Conservation (phyloP, 1,284 basidiomycete genomes). For the Inonotus hispidus region DNA sequence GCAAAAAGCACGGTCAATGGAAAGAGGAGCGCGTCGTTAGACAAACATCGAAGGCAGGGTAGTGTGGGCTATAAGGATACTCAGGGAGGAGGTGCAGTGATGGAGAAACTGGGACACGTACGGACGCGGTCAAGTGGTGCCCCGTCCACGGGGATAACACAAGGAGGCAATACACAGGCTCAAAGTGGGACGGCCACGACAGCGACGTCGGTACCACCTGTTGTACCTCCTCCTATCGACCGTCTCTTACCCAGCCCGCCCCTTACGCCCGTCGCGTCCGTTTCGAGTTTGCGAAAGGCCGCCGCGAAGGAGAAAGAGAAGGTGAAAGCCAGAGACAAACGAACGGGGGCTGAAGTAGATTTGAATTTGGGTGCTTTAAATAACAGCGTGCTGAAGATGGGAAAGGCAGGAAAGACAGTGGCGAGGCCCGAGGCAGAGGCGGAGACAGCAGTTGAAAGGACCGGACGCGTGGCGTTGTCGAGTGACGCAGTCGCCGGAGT, state of each 20-base stretch:
- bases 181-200: background rate
- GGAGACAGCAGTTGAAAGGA: background rate
- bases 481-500: background rate
- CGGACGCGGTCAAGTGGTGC: background rate
- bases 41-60: background rate
- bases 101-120: background rate
- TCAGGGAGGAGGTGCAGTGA: background rate
- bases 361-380: background rate
- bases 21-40: constrained; percentile 3
- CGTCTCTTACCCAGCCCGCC: constrained; percentile 21
- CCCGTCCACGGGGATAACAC: background rate
- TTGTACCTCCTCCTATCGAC: constrained; percentile 10
- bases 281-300: constrained; percentile 11
- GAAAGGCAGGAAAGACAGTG: too few species aligned
- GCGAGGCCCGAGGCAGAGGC: background rate
- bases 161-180: background rate
- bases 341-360: background rate
- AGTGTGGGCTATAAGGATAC: background rate
- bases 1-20: background rate
- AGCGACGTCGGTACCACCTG: background rate
- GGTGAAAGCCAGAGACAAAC: too few species aligned
- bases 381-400: background rate
- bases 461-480: background rate
- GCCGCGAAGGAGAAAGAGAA: background rate
- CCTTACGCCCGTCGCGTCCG: constrained; percentile 19